Percentiles rank a stretch among this genome's conserved stretches.
Conservation (phyloP, 345 rosid species). For the Ceriops zippeliana region DNA sequence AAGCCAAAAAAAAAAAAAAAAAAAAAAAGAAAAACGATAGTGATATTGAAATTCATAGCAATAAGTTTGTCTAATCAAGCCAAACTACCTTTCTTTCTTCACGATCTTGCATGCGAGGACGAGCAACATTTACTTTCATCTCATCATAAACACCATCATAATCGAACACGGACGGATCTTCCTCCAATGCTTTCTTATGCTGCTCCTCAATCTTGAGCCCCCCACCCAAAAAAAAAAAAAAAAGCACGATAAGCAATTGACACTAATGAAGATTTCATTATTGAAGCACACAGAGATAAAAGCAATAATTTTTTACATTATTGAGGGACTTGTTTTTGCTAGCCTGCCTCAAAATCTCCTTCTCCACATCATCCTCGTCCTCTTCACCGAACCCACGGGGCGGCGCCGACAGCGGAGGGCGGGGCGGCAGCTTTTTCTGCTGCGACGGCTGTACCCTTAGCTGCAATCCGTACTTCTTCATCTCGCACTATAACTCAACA, state of each 20-base stretch:
- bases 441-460: conserved; percentile 65
- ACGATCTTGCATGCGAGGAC: conserved; percentile 52
- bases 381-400: conserved; percentile 50
- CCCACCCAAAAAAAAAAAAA: not conserved
- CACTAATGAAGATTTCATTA: not conserved
- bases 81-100: conserved; percentile 61
- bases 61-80: not conserved
- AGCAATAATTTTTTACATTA: conserved; percentile 38
- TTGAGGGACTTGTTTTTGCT: conserved; percentile 66
- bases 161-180: conserved; percentile 74
- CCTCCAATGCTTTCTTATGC: conserved; percentile 78
- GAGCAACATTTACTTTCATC: conserved; percentile 59
- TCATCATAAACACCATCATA: conserved; percentile 83
- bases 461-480: conserved; percentile 89
- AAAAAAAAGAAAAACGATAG: not conserved
- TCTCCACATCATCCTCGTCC: conserved; percentile 65
- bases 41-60: not conserved
- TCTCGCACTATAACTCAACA: conserved; percentile 5
- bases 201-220: conserved; percentile 67
- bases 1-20: not conserved
- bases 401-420: conserved; percentile 51
- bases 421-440: conserved; percentile 45
- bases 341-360: conserved; percentile 73
- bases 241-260: not conserved
- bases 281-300: not conserved